Evolutionary conservation across 495 filamentous ascomycete species (phyloP).

Genomic region (Hypoxylon trugodes): DNA sequence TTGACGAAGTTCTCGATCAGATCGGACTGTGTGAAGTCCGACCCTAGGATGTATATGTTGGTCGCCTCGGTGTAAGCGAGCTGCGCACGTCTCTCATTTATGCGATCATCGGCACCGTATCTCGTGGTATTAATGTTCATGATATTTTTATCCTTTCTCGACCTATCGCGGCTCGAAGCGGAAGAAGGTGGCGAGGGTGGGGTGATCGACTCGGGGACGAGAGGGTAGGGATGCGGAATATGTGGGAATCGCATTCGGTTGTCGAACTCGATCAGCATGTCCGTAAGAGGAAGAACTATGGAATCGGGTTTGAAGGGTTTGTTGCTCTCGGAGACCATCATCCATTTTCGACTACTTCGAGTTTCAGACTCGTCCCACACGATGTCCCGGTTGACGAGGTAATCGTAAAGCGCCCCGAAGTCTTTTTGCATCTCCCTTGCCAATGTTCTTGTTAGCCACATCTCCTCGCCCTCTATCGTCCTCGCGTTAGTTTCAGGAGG

Average conservation of each 20-base stretch:
- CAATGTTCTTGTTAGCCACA: conserved; percentile 68
- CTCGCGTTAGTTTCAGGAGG: conserved; percentile 51
- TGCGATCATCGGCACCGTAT: conserved; percentile 40
- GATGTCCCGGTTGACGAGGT: conserved; percentile 74
- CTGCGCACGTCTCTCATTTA: conserved; percentile 58
- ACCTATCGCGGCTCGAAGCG: conserved; percentile 37
- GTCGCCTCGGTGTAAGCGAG: conserved; percentile 72
- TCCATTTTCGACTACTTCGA: conserved; percentile 65
- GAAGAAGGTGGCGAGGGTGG: conserved; percentile 37
- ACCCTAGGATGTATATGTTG: conserved; percentile 70
- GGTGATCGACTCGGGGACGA: conserved; percentile 64
- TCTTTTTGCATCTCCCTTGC: conserved; percentile 68
- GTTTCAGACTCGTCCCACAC: conserved; percentile 69
- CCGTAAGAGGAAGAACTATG: conserved; percentile 67
- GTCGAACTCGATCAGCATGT: conserved; percentile 74
- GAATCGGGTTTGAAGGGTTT: conserved; percentile 68
- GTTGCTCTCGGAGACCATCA: conserved; percentile 63
- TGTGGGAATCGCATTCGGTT: conserved; percentile 68
- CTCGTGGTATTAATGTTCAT: conserved; percentile 21
- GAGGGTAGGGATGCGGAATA: conserved; percentile 74
- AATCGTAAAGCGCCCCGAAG: conserved; percentile 75
- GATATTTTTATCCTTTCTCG: conserved; percentile 49
- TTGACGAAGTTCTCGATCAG: conserved; percentile 70
- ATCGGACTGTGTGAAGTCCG: conserved; percentile 58
- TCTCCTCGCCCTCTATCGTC: conserved; percentile 56